Evolutionary conservation across 1,284 basidiomycete species (phyloP).

Genomic region (Apiotrichum akiyoshidainum): DNA sequence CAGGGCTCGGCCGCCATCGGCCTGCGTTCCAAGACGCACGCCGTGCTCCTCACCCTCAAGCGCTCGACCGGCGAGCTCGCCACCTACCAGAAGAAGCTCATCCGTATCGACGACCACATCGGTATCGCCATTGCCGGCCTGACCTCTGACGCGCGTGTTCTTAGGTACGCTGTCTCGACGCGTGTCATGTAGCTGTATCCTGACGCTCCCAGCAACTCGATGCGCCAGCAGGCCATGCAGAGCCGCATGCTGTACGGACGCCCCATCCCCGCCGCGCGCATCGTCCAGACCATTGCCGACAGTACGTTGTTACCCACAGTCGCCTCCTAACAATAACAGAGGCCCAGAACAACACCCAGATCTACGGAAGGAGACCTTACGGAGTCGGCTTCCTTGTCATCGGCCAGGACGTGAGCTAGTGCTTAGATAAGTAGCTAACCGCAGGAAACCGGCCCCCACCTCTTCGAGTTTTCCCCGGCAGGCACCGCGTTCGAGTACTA

Average conservation of each 20-base stretch:
- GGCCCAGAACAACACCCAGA: conserved; percentile 98
- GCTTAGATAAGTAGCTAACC: background rate
- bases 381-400: conserved; percentile 98
- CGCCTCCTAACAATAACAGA: conserved; percentile 55
- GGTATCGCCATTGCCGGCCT: conserved; percentile 98
- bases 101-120: conserved; percentile 97
- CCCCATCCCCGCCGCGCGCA: conserved; percentile 86
- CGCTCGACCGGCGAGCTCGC: conserved; percentile 98
- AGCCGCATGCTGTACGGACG: conserved; percentile 93
- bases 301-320: conserved; percentile 58
- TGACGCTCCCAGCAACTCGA: conserved; percentile 73
- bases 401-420: conserved; percentile 67
- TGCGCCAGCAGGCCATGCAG: conserved; percentile 97
- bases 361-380: conserved; percentile 95
- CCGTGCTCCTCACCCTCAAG: conserved; percentile 91
- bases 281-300: conserved; percentile 91
- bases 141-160: conserved; percentile 93
- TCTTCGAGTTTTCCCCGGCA: conserved; percentile 96
- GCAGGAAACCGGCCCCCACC: conserved; percentile 82
- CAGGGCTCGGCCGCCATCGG: conserved; percentile 98
- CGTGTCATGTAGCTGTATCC: background rate
- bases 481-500: conserved; percentile 98
- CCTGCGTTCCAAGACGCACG: conserved; percentile 89
- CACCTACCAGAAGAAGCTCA: conserved; percentile 99
- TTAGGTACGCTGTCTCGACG: conserved; percentile 62